Percentiles rank a stretch among this genome's conserved stretches.
phyloP scores from a whole-genome alignment of 257 asterid genomes.

The Scutellaria baicalensis region DNA sequence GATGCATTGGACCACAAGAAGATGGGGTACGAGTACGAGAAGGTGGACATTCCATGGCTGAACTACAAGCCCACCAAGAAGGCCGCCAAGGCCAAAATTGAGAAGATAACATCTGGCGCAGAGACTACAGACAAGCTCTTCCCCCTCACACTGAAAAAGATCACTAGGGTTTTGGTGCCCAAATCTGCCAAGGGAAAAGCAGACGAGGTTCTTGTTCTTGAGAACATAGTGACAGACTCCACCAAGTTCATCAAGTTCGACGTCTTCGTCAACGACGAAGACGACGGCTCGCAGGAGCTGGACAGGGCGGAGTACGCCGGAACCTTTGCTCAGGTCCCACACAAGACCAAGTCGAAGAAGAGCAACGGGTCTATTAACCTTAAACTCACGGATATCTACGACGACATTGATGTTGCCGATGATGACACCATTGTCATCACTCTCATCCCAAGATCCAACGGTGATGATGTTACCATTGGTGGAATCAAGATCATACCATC shows the following conservation, averaged over 20 bases:
- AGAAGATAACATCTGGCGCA: conserved; percentile 3
- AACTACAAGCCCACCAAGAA: conserved; percentile 27
- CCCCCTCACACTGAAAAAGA: conserved; percentile 29
- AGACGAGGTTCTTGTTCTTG: conserved; percentile 29
- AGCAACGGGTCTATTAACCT: conserved; percentile 11
- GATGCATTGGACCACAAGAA: conserved; percentile 22
- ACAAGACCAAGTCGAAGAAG: conserved; percentile 18
- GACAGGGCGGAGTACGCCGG: conserved; percentile 47
- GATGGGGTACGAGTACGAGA: conserved; percentile 37
- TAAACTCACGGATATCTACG: conserved; percentile 25
- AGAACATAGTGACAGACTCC: conserved; percentile 17
- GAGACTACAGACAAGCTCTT: conserved; percentile 9
- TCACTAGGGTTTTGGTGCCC: conserved; percentile 16
- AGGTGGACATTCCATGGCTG: conserved; percentile 36
- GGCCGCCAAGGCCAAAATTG: conserved; percentile 7
- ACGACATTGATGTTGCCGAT: conserved; percentile 27
- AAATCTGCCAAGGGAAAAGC: conserved; percentile 31
- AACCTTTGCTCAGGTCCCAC: conserved; percentile 47
- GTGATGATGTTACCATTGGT: conserved; percentile 31
- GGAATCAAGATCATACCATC: conserved; percentile 37
- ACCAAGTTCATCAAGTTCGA: conserved; percentile 36
- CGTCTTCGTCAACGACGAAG: conserved; percentile 48
- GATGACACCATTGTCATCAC: conserved; percentile 35
- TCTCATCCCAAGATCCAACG: conserved; percentile 29
- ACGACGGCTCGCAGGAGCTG: conserved; percentile 22